A percentile compares a stretch with the other conserved stretches of the same genome.
These are phyloP conservation scores for Cyphellophora attinorum DNA, from an alignment of 2,329 filamentous ascomycete species.

Conservation along the genomic window DNA sequence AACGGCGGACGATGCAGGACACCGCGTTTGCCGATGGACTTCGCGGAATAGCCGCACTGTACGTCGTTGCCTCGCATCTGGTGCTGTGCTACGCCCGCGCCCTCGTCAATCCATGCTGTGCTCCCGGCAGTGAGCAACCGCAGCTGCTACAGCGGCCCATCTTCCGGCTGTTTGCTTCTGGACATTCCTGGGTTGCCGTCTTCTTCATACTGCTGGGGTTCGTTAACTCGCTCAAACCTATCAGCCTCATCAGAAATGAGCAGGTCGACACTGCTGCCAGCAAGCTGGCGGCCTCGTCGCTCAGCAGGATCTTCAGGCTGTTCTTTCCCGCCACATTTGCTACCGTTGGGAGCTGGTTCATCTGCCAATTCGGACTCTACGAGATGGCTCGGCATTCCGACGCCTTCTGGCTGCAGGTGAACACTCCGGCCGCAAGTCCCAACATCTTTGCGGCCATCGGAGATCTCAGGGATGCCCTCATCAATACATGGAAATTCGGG, in stretches of 20 bases:
- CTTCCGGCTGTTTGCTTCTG: constrained; percentile 49
- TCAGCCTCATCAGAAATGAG: constrained; percentile 45
- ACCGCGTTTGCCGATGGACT: constrained; percentile 37
- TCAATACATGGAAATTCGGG: constrained; percentile 43
- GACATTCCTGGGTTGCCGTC: constrained; percentile 56
- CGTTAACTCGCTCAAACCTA: constrained; percentile 53
- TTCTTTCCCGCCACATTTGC: constrained; percentile 48
- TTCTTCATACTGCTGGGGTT: constrained; percentile 58
- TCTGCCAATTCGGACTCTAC: constrained; percentile 49
- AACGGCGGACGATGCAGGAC: constrained; percentile 16
- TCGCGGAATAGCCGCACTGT: constrained; percentile 44
- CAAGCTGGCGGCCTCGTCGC: constrained; percentile 47
- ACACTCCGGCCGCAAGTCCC: constrained; percentile 34
- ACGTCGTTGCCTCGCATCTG: constrained; percentile 48
- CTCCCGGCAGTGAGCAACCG: constrained; percentile 23
- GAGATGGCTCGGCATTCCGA: constrained; percentile 46
- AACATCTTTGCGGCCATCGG: constrained; percentile 33
- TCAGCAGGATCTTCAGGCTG: constrained; percentile 49
- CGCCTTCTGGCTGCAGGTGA: constrained; percentile 49
- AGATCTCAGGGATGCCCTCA: constrained; percentile 35
- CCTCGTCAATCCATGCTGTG: constrained; percentile 39
- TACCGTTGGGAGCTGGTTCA: constrained; percentile 46
- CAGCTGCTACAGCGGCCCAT: constrained; percentile 49
- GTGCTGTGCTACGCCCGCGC: constrained; percentile 42
- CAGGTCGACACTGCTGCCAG: constrained; percentile 44